phyloP scores from a whole-genome alignment of 2,329 filamentous ascomycete genomes.

The Simplicillium sp. region DNA sequence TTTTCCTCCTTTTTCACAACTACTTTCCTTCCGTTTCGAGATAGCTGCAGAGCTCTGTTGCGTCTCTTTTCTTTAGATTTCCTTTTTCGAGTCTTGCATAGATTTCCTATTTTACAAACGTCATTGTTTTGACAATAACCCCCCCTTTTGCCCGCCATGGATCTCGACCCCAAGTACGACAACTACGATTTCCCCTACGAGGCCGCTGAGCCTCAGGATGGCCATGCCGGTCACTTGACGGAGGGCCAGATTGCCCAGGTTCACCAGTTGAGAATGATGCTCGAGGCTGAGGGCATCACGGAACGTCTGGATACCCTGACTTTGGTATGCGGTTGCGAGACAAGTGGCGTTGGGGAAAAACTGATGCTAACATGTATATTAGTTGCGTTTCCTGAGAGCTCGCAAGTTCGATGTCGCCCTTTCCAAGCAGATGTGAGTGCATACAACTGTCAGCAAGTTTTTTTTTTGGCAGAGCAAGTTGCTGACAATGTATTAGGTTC shows the following conservation, averaged over 20 bases:
- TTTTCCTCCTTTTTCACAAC: constrained; percentile 1
- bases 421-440: constrained; percentile 75
- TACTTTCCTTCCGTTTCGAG: not conserved
- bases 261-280: constrained; percentile 70
- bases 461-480: constrained; percentile 5
- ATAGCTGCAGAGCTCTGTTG: too few species aligned
- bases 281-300: constrained; percentile 75
- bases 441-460: not conserved
- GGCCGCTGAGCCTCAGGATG: constrained; percentile 57
- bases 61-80: not conserved
- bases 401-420: constrained; percentile 86
- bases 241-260: constrained; percentile 84
- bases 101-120: not conserved
- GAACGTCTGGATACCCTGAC: constrained; percentile 88
- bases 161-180: constrained; percentile 85
- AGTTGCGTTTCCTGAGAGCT: constrained; percentile 86
- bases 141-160: constrained; percentile 26
- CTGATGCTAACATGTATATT: constrained; percentile 8
- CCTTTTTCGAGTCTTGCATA: not conserved
- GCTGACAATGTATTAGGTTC: constrained; percentile 56
- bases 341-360: constrained; percentile 6
- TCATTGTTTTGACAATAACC: too few species aligned
- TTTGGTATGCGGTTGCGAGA: constrained; percentile 48
- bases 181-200: constrained; percentile 86
- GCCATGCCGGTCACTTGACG: constrained; percentile 83